These are phyloP conservation scores for Drechslerella stenobrocha DNA, from an alignment of 2,329 filamentous ascomycete genomes.

Conservation along the genomic window DNA sequence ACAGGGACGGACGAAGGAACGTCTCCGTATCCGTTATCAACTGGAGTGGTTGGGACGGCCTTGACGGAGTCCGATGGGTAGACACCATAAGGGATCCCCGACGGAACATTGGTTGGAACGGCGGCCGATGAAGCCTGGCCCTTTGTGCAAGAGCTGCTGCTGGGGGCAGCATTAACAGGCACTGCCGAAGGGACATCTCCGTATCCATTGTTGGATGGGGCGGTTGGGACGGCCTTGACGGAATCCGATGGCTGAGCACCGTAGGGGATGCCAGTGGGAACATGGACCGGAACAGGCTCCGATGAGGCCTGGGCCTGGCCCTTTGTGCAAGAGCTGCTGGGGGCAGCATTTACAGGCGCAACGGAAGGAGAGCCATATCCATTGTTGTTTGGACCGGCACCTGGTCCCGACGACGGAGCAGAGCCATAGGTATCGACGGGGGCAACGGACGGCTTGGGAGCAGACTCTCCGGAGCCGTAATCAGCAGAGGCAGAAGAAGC, in stretches of 20 bases:
- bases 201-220: too few relatives aligned
- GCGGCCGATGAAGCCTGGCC: slow-evolving; percentile 1
- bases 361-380: slow-evolving; percentile 8
- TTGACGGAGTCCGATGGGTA: slow-evolving; percentile 13
- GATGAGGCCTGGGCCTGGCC: slow-evolving; percentile 1
- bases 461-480: not conserved
- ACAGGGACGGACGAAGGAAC: not conserved
- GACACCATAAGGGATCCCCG: slow-evolving; percentile 24
- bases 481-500: slow-evolving; percentile 33
- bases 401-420: too few relatives aligned
- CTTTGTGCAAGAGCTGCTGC: slow-evolving; percentile 23
- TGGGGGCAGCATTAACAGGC: not conserved
- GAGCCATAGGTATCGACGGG: too few relatives aligned
- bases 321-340: slow-evolving; percentile 20
- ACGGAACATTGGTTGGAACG: slow-evolving; percentile 15
- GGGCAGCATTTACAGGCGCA: not conserved
- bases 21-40: slow-evolving; percentile 6
- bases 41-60: slow-evolving; percentile 21
- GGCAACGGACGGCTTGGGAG: too few relatives aligned
- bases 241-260: slow-evolving; percentile 7
- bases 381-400: too few relatives aligned
- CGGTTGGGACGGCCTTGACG: slow-evolving; percentile 14
- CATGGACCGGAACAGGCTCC: slow-evolving; percentile 1
- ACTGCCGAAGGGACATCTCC: slow-evolving; percentile 12
- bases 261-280: slow-evolving; percentile 30